Evolutionary conservation across 306 rosid species (phyloP), one percentile per base, ranked within the genome.

Genomic region (Luffa acutangula): DNA sequence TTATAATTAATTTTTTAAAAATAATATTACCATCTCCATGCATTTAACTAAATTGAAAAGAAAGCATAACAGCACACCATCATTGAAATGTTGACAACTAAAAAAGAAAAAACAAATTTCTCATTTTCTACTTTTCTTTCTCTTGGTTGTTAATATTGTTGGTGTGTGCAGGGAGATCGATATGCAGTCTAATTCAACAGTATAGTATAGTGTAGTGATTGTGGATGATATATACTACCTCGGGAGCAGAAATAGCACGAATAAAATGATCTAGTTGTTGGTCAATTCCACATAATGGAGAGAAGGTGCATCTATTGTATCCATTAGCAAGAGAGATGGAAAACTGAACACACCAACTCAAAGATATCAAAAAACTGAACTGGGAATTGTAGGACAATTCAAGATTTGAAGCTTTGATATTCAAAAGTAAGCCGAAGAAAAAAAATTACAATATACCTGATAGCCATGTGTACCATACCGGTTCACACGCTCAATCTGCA

Each of bases 401-500:
- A 13, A 37, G 54, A 70, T 52, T 66, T 48, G 46, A 41, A 71
- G 31, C 64, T 31, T 53, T 65, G 78, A 45, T 75, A 34, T n/a
- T 57, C 21, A 53, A 53, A 53, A 53, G 7, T 53, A 53, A 7
- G 59, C 52, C 4, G 0, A 2, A 45, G 48, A 6, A 9, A 14
- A n/a, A n/a, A 14, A 53, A 53, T 1, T 53, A 57, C 36, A 48
- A 64, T 31, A 74, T 87, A 93, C 98, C 91, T 80, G 79, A 85
- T 93, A 93, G 78, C 98, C 97, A 42, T 90, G 98, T 46, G 67
- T 78, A 51, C 92, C 98, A 78, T 85, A 88, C 13, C 87, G 88
- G 66, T 88, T 86, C 83, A 96, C 97, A 20, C 96, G 98, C 86
- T 90, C 98, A 77, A 93, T 63, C 89, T 91, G 93, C 59, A 93